A percentile compares a stretch with the other conserved stretches of the same genome.
Evolutionary conservation across 2,329 filamentous ascomycete species (phyloP).

Genomic region (Apiospora phragmitis): DNA sequence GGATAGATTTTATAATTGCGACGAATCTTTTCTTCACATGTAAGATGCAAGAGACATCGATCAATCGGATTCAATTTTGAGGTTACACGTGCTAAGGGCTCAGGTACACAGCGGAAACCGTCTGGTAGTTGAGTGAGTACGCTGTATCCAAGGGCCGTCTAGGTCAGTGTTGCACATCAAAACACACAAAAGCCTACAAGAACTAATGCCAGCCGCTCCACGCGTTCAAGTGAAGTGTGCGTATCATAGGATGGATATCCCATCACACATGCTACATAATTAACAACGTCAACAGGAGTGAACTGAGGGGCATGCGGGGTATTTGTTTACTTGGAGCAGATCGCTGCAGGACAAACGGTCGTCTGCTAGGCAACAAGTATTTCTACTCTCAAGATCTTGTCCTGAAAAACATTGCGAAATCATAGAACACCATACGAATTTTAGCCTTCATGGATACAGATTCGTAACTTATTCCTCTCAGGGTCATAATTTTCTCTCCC

Average conservation of each 20-base stretch:
- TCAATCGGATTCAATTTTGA: neutral
- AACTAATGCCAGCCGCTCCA: neutral
- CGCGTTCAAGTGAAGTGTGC: neutral
- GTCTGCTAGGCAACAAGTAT: neutral
- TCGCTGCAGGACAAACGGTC: neutral
- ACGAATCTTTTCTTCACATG: neutral
- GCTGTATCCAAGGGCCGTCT: neutral
- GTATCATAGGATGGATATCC: neutral
- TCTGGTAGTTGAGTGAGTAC: neutral
- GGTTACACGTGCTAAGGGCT: neutral
- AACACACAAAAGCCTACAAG: neutral
- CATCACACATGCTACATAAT: neutral
- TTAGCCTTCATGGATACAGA: neutral
- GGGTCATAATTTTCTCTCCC: neutral
- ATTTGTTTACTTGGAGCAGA: neutral
- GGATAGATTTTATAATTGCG: neutral
- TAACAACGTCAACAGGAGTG: neutral
- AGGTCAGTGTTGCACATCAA: neutral
- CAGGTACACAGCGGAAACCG: neutral
- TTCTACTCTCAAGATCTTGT: neutral
- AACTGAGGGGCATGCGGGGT: slow-evolving; percentile 3
- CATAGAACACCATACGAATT: neutral
- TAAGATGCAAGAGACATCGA: neutral
- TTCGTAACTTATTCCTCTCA: neutral
- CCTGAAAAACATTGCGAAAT: neutral